Evolutionary conservation across 441 rosid species (phyloP).

Genomic region (Pelargonium citronellum): DNA sequence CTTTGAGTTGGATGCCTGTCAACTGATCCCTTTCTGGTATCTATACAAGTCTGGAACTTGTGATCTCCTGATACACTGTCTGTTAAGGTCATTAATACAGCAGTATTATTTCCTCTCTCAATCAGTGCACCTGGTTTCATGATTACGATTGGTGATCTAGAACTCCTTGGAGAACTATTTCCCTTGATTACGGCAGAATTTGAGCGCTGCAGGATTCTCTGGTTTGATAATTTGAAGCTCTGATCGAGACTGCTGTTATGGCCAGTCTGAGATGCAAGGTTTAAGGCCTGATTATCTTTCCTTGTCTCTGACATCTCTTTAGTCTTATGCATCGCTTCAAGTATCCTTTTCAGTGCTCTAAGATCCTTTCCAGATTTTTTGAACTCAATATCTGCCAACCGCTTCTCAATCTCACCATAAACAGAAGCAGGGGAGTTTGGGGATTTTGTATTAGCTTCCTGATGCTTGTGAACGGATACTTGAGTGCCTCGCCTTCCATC

Average conservation of each 20-base stretch:
- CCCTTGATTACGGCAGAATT: constrained; percentile 33
- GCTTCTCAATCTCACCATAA: constrained; percentile 77
- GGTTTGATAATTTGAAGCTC: constrained; percentile 27
- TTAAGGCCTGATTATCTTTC: constrained; percentile 32
- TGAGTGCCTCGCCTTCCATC: constrained; percentile 44
- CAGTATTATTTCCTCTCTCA: constrained; percentile 30
- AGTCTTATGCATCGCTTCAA: constrained; percentile 77
- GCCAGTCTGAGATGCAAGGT: constrained; percentile 28
- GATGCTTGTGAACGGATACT: constrained; percentile 29
- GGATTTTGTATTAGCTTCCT: constrained; percentile 27
- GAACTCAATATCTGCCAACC: constrained; percentile 73
- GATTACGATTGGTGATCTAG: constrained; percentile 46
- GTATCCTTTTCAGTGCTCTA: constrained; percentile 82
- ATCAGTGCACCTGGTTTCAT: constrained; percentile 46
- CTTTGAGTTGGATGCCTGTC: constrained; percentile 40
- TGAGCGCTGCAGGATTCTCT: constrained; percentile 21
- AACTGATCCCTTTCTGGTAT: constrained; percentile 32
- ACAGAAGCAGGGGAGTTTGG: constrained; percentile 40
- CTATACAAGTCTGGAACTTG: constrained; percentile 28
- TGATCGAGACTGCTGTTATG: constrained; percentile 29
- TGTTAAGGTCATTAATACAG: constrained; percentile 26
- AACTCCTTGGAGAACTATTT: constrained; percentile 35
- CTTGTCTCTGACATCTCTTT: constrained; percentile 38
- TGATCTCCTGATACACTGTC: constrained; percentile 31
- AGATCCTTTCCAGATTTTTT: constrained; percentile 74